Evolutionary conservation across 139 green algal genomes (phyloP).

Genomic region (Tetradesmus lagerheimii): DNA sequence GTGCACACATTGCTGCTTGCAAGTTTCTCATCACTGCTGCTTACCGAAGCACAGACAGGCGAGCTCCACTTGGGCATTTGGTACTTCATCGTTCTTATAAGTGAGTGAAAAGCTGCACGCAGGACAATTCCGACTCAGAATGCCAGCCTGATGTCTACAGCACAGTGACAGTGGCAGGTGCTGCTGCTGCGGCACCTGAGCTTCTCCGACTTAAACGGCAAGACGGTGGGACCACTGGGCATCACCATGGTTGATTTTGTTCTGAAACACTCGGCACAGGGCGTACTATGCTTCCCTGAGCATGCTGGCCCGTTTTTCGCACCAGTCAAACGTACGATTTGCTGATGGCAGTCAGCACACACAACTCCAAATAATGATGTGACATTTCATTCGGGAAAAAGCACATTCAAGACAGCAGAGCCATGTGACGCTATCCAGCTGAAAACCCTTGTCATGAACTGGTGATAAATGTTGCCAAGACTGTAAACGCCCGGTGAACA

Average conservation of each 20-base stretch:
- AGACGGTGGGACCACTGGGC: neutral
- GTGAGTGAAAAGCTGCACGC: neutral
- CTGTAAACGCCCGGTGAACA: too few relatives aligned
- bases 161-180: neutral
- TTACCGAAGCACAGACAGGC: constrained; percentile 36
- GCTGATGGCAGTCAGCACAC: neutral
- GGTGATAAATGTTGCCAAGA: too few relatives aligned
- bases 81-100: neutral
- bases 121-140: neutral
- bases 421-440: too few relatives aligned
- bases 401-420: too few relatives aligned
- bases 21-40: neutral
- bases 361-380: neutral
- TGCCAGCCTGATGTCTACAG: neutral
- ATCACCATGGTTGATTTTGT: neutral
- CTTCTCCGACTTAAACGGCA: constrained; percentile 46
- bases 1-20: neutral
- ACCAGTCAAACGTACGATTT: neutral
- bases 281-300: neutral
- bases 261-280: neutral
- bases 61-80: constrained; percentile 19
- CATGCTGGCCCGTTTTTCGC: neutral
- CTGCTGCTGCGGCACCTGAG: constrained; percentile 39
- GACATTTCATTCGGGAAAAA: too few relatives aligned
- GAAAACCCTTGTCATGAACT: too few relatives aligned